phyloP scores from a whole-genome alignment of 768 basidiomycete genomes.

The Leccinellum albellum region DNA sequence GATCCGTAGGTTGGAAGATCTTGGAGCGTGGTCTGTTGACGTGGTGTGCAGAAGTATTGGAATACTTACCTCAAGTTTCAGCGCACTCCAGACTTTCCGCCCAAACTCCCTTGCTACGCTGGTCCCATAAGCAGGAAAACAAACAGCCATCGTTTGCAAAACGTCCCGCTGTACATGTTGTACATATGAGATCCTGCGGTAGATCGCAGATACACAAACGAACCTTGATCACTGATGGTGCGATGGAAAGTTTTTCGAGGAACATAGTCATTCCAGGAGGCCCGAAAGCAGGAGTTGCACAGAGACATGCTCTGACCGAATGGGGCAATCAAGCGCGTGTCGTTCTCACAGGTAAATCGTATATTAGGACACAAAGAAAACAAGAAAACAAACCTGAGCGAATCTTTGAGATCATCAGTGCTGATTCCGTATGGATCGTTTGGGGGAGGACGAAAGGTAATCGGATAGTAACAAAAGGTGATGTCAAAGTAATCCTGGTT shows the following conservation, averaged over 20 bases:
- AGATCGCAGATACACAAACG: background rate
- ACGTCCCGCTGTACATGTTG: slow-evolving; percentile 67
- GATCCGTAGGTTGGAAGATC: slow-evolving; percentile 92
- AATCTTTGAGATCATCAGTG: slow-evolving; percentile 73
- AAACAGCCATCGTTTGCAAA: slow-evolving; percentile 68
- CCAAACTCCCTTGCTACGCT: slow-evolving; percentile 57
- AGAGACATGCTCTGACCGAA: slow-evolving; percentile 56
- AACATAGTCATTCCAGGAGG: slow-evolving; percentile 82
- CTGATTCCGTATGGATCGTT: slow-evolving; percentile 93
- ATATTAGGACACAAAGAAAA: background rate
- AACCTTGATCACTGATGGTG: slow-evolving; percentile 81
- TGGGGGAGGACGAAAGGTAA: slow-evolving; percentile 91
- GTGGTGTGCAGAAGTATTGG: background rate
- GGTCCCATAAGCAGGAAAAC: slow-evolving; percentile 83
- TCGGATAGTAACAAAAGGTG: slow-evolving; percentile 97
- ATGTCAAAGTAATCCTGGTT: slow-evolving; percentile 85
- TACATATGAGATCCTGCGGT: background rate
- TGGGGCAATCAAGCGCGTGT: background rate
- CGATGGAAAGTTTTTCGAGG: slow-evolving; percentile 85
- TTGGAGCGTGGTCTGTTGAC: slow-evolving; percentile 29
- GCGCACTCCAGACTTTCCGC: slow-evolving; percentile 80
- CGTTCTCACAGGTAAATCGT: background rate
- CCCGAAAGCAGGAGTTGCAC: slow-evolving; percentile 79
- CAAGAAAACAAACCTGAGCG: slow-evolving; percentile 52
- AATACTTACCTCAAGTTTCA: slow-evolving; percentile 77